Base-by-base conservation (phyloP, 768 basidiomycete genomes). In the Phanerochaete sordida region DNA sequence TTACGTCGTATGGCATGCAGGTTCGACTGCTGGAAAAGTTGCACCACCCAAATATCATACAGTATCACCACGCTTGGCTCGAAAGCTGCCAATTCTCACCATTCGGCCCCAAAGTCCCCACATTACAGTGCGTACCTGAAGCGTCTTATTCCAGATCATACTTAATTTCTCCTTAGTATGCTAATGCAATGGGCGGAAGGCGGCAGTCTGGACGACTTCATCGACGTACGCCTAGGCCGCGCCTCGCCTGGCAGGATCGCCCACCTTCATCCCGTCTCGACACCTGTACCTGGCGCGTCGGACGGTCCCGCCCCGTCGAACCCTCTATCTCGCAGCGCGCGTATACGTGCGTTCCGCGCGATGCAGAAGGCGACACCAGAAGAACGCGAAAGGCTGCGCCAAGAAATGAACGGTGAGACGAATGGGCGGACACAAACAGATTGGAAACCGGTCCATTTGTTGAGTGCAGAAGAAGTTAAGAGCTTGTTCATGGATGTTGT, bases 111-210 rank as follows among this genome's bases (percentile, higher is more conserved):
- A 84, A 86, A 65, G 86, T 98, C 26, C 93, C 92, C 3, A 90
- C 95, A 1, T 73, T 97, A 37, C 91, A 95, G 91, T 92, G 65
- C 74, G 88, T 75, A 4, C 11, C 50, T 33, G 1, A 24, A 52
- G 15, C 12, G 24, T 51, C 3, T 19, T 7, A 19, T 3, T 4
- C 4, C n/a, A 43, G n/a, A 19, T 21, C 8, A 3, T 2, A 13
- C 13, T 33, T 45, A 24, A n/a, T 37, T 47, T 12, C 31, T 53
- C 30, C 39, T 16, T 64, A 93, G 91, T 64, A 85, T 94, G 11
- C 75, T 95, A 24, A 95, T 95, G 93, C 91, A 94, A 76, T 95
- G 90, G 90, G 93, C 93, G 0, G 91, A 95, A 78, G 91, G 88
- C 7, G 93, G 93, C 59, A 90, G 88, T 66, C 77, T 92, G 28